Percentiles rank a stretch among this genome's conserved stretches.
Evolutionary conservation across 2,329 filamentous ascomycete species (phyloP).

Genomic region (Diaporthe citriasiana): DNA sequence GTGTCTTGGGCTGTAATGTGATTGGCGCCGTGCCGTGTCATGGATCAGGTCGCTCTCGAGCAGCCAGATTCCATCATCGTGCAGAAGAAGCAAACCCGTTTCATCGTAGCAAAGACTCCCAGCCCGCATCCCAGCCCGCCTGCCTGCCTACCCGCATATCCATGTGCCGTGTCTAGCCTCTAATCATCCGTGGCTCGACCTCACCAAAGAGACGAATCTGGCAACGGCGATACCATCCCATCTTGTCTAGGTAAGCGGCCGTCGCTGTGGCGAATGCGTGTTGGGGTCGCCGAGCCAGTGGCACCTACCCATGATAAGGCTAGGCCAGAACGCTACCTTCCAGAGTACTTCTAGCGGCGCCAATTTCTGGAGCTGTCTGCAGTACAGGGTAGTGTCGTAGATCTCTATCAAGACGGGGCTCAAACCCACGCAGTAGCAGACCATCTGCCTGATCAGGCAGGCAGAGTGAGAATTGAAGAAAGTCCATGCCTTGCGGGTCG

Average conservation of each 20-base stretch:
- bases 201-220: neutral
- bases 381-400: neutral
- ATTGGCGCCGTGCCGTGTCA: conserved; percentile 1
- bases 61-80: conserved; percentile 17
- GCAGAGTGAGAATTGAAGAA: neutral
- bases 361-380: neutral
- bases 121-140: neutral
- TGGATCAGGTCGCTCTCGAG: neutral
- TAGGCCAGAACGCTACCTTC: conserved; percentile 28
- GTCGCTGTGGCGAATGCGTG: conserved; percentile 6
- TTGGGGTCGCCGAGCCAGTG: neutral
- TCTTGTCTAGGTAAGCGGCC: too few relatives aligned
- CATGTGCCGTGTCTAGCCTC: conserved; percentile 27
- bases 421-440: neutral
- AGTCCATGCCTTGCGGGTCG: too few relatives aligned
- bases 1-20: conserved; percentile 5
- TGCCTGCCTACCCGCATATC: neutral
- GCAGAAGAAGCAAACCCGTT: conserved; percentile 11
- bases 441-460: conserved; percentile 2
- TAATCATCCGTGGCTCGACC: neutral
- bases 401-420: neutral
- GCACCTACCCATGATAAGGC: conserved; percentile 3
- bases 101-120: neutral
- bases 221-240: neutral
- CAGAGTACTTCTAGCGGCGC: conserved; percentile 35